Percentiles rank a stretch among this genome's conserved stretches.
Evolutionary conservation across 495 filamentous ascomycete genomes (phyloP).

Genomic region (Neurospora sp.): DNA sequence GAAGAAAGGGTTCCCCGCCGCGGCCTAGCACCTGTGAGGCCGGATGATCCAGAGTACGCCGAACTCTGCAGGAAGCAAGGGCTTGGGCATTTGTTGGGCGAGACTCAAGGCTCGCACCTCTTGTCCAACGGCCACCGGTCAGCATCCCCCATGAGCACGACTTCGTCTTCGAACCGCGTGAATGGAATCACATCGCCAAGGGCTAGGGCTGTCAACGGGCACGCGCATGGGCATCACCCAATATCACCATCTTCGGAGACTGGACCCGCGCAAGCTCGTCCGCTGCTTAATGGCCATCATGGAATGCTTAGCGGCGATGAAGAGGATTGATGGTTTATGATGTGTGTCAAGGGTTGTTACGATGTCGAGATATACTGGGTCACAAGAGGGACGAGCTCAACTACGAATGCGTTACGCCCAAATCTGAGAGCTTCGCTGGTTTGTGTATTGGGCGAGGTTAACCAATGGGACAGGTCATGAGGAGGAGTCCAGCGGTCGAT

Average conservation of each 20-base stretch:
- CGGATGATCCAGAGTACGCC: constrained; percentile 37
- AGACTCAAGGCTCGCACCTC: constrained; percentile 9
- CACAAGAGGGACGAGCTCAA: background rate
- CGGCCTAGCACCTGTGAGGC: constrained; percentile 31
- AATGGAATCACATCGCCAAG: background rate
- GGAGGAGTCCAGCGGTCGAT: background rate
- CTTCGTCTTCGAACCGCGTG: constrained; percentile 3
- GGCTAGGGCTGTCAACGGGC: constrained; percentile 11
- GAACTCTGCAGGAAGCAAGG: constrained; percentile 38
- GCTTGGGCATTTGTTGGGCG: constrained; percentile 25
- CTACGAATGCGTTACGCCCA: background rate
- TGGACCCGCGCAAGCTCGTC: constrained; percentile 18
- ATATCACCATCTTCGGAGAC: constrained; percentile 24
- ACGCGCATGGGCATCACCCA: constrained; percentile 10
- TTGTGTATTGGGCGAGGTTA: background rate
- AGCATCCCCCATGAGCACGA: constrained; percentile 13
- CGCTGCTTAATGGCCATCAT: constrained; percentile 22
- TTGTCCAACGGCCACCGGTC: constrained; percentile 27
- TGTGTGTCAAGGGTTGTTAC: background rate
- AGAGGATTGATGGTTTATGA: background rate
- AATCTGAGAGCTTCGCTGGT: background rate
- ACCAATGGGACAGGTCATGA: background rate
- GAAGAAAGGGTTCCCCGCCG: constrained; percentile 36
- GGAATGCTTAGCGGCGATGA: constrained; percentile 8
- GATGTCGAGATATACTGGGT: background rate